phyloP scores from a whole-genome alignment of 345 rosid genomes.

The Euclidium syriacum region DNA sequence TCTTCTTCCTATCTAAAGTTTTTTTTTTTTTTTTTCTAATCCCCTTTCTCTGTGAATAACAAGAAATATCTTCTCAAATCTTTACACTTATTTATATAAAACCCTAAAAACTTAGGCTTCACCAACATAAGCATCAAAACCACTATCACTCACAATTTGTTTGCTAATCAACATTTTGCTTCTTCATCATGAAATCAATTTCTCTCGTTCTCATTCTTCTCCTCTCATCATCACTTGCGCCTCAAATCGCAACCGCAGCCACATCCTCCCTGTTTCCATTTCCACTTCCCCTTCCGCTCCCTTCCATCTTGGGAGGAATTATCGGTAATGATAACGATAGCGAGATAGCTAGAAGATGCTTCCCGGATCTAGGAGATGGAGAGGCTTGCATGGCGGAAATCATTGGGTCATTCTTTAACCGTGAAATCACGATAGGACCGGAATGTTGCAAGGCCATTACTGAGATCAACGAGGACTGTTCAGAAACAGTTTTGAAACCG shows the following conservation, averaged over 20 bases:
- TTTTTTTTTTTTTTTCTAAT: too few species aligned
- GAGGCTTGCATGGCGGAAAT: conserved; percentile 18
- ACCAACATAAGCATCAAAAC: background rate
- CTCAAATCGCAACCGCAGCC: background rate
- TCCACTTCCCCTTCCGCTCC: conserved; percentile 6
- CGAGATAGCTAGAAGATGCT: conserved; percentile 14
- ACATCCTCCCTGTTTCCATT: background rate
- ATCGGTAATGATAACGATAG: background rate
- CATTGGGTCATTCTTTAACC: conserved; percentile 13
- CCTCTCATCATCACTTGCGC: background rate
- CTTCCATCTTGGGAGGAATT: conserved; percentile 1
- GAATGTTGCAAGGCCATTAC: conserved; percentile 24
- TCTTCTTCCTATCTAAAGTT: background rate
- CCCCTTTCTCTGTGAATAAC: background rate
- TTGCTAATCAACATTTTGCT: background rate
- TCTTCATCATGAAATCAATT: background rate
- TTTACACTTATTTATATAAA: conserved; percentile 1
- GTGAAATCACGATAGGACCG: conserved; percentile 2
- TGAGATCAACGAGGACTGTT: conserved; percentile 12
- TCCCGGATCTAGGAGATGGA: conserved; percentile 23
- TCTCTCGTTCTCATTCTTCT: conserved; percentile 5
- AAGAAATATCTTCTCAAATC: too few species aligned
- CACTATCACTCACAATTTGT: background rate
- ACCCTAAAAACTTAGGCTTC: background rate
- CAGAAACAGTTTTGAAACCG: conserved; percentile 8